Percentiles rank a stretch among this genome's conserved stretches.
phyloP scores from a whole-genome alignment of 2,329 filamentous ascomycete genomes.

The Pyrenophora graminea region DNA sequence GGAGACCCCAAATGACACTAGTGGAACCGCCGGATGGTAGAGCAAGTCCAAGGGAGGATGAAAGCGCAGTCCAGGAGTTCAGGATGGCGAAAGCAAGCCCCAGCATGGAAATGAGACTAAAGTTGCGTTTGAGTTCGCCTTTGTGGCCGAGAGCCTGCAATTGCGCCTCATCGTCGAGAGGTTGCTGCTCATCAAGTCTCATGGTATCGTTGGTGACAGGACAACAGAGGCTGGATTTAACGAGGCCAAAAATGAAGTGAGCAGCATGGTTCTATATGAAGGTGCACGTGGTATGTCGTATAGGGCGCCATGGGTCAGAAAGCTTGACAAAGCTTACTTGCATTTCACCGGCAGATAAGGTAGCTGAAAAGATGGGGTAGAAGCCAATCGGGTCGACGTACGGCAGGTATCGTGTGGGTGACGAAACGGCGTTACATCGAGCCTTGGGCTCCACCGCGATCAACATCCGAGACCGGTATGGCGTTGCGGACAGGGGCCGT shows the following conservation, averaged over 20 bases:
- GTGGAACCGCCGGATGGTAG: conserved; percentile 73
- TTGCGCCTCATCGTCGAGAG: conserved; percentile 41
- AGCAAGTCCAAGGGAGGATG: conserved; percentile 62
- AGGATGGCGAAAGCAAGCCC: conserved; percentile 66
- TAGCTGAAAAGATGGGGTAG: conserved; percentile 16
- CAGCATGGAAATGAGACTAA: conserved; percentile 63
- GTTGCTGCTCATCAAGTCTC: conserved; percentile 22
- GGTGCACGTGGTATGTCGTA: not conserved
- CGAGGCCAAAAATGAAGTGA: no score
- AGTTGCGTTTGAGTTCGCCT: conserved; percentile 62
- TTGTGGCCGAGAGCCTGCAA: conserved; percentile 57
- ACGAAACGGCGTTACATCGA: conserved; percentile 9
- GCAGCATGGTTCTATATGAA: not conserved
- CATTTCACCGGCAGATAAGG: conserved; percentile 15
- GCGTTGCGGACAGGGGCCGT: not conserved
- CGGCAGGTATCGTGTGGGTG: conserved; percentile 7
- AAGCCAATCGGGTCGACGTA: conserved; percentile 7
- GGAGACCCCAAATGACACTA: conserved; percentile 71
- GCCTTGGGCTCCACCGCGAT: not conserved
- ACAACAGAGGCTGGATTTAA: not conserved
- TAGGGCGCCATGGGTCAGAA: not conserved
- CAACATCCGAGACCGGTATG: conserved; percentile 1
- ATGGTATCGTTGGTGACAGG: conserved; percentile 19
- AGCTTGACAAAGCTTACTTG: conserved; percentile 24
- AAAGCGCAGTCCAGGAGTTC: conserved; percentile 67